Evolutionary conservation across 768 basidiomycete genomes (phyloP), one percentile per base, ranked within the genome.

Genomic region (Pleurotus salmoneostramineus): DNA sequence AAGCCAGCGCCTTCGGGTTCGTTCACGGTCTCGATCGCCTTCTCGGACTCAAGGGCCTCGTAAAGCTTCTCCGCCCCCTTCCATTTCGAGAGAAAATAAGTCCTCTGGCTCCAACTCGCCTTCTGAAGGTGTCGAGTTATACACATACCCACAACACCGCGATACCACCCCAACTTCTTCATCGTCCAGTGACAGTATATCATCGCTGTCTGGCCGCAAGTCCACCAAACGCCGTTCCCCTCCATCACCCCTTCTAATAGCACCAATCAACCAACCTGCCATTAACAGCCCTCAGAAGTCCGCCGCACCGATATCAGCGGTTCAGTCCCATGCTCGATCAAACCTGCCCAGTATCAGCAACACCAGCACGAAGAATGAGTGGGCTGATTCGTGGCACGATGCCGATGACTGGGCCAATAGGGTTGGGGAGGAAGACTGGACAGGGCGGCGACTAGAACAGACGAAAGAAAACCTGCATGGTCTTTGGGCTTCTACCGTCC

Each of bases 101-200:
- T 74, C 75, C 4, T 63, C 71, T 17, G 68, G 69, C 7, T 70
- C 74, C 7, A 71, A 70, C 35, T 71, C 72, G 8, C 63, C 56
- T n/a, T 50, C 68, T 69, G 68, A 68, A 49, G 61, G 66, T n/a
- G 64, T 69, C 10, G 74, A 75, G 1, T 57, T 69, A 35, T 83
- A 87, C 62, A 77, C 82, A 27, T 89, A 89, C 65, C 88, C 88
- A 33, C 88, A 88, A 11, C 81, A 77, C 61, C 71, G 77, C 21
- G 68, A 74, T 14, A 75, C 71, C 59, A 77, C 79, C 62, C 68
- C 71, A 43, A 65, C 74, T 14, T 62, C 68, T 34, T 66, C 73
- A 12, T 63, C 71, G 60, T 64, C 52, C 7, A 61, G 60, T 40
- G 52, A 44, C 6, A 56, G 36, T 42, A 61, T 61, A 15, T 60